Percentiles rank a stretch among this genome's conserved stretches.
phyloP scores from a whole-genome alignment of 108 stramenopile species.

The Pseudonitzschia multiseries region DNA sequence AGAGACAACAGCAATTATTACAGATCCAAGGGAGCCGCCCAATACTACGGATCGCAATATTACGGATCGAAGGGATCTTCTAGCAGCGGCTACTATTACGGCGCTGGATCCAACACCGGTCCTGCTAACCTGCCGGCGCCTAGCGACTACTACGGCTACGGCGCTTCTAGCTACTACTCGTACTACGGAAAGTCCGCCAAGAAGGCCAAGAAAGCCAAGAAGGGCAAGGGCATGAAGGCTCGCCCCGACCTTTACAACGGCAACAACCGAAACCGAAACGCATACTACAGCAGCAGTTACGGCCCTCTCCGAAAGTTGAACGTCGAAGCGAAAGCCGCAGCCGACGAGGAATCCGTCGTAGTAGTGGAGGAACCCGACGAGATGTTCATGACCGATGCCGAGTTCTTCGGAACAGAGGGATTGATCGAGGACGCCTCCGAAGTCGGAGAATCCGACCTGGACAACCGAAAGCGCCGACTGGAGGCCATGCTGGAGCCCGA shows the following conservation, averaged over 20 bases:
- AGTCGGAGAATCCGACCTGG: neutral
- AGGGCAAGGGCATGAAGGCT: constrained; percentile 4
- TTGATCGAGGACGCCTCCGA: neutral
- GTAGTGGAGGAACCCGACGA: neutral
- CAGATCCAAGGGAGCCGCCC: neutral
- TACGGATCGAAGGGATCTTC: too few species aligned
- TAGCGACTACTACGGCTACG: too few species aligned
- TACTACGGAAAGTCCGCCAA: neutral
- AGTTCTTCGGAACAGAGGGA: neutral
- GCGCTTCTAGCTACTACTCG: neutral
- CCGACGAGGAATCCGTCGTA: neutral
- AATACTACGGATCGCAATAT: neutral
- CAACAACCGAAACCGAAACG: neutral
- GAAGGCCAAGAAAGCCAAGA: neutral
- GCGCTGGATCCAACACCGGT: too few species aligned
- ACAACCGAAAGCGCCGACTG: constrained; percentile 11
- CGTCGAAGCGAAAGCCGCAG: too few species aligned
- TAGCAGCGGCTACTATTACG: too few species aligned
- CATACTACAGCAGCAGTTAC: neutral
- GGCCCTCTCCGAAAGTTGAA: neutral
- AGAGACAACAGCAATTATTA: neutral
- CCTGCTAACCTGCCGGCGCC: too few species aligned
- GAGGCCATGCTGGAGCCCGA: constrained; percentile 13
- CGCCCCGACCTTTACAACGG: neutral
- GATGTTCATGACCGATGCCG: neutral